These are phyloP conservation scores for Gaultheria prostrata DNA, from an alignment of 148 eudicot species.

Conservation along the genomic window DNA sequence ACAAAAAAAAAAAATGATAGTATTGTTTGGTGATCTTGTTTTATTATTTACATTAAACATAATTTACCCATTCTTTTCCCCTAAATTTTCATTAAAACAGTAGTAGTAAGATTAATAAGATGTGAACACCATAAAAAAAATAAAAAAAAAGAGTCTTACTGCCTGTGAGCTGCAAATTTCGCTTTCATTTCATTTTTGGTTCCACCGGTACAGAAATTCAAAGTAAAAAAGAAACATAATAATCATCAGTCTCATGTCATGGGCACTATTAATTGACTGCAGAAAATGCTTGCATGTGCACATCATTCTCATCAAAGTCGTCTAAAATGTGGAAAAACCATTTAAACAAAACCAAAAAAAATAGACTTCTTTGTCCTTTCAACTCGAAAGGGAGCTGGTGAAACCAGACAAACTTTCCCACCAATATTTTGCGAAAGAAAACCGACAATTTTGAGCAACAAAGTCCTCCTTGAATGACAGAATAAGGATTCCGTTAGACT, in stretches of 20 bases:
- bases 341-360: too few relatives aligned
- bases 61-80: too few relatives aligned
- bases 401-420: conserved; percentile 23
- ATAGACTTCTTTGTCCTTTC: background rate
- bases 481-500: conserved; percentile 20
- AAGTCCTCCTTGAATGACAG: conserved; percentile 17
- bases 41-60: too few relatives aligned
- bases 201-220: background rate
- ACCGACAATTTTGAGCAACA: conserved; percentile 15
- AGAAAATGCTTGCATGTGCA: conserved; percentile 16
- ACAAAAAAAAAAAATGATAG: too few relatives aligned
- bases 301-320: conserved; percentile 4
- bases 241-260: background rate
- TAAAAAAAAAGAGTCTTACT: too few relatives aligned
- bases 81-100: too few relatives aligned
- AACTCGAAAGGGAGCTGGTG: conserved; percentile 17
- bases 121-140: too few relatives aligned
- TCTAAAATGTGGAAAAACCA: background rate
- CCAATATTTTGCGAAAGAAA: conserved; percentile 19
- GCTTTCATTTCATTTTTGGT: too few relatives aligned
- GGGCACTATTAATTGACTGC: conserved; percentile 4
- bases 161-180: too few relatives aligned
- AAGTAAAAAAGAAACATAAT: background rate
- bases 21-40: too few relatives aligned
- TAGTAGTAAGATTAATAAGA: too few relatives aligned